Conservation (phyloP, 805 yeast genomes). For the Jamesozyma spencerorum region DNA sequence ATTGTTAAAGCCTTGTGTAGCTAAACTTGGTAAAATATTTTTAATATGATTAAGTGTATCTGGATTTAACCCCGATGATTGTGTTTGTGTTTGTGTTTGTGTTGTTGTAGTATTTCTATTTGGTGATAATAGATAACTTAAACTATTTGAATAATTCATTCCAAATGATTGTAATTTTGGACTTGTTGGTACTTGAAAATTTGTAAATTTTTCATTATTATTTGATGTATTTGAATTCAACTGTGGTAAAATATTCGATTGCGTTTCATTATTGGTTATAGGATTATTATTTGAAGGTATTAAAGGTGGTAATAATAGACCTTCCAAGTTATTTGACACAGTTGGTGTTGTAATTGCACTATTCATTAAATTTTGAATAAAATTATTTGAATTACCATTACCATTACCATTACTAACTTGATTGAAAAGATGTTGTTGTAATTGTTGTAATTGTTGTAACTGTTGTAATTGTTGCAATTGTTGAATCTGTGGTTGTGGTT, state of each 20-base stretch:
- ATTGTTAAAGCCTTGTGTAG: conserved; percentile 5
- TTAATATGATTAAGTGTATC: conserved; percentile 11
- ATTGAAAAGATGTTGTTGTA: conserved; percentile 9
- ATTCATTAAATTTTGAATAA: neutral
- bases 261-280: neutral
- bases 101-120: conserved; percentile 6
- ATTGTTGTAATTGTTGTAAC: conserved; percentile 22
- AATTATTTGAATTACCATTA: neutral
- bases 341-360: neutral
- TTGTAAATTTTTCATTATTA: conserved; percentile 1
- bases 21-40: conserved; percentile 5
- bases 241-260: neutral
- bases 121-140: conserved; percentile 10
- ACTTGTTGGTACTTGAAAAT: neutral
- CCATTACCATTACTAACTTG: conserved; percentile 1
- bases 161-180: conserved; percentile 9
- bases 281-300: conserved; percentile 6
- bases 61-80: conserved; percentile 1
- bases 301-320: conserved; percentile 21
- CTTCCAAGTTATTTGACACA: conserved; percentile 8
- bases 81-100: neutral
- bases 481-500: conserved; percentile 1
- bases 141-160: conserved; percentile 8
- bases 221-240: neutral
- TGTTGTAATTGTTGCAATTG: conserved; percentile 8